phyloP scores from a whole-genome alignment of 441 rosid genomes.

The Melianthus villosus region DNA sequence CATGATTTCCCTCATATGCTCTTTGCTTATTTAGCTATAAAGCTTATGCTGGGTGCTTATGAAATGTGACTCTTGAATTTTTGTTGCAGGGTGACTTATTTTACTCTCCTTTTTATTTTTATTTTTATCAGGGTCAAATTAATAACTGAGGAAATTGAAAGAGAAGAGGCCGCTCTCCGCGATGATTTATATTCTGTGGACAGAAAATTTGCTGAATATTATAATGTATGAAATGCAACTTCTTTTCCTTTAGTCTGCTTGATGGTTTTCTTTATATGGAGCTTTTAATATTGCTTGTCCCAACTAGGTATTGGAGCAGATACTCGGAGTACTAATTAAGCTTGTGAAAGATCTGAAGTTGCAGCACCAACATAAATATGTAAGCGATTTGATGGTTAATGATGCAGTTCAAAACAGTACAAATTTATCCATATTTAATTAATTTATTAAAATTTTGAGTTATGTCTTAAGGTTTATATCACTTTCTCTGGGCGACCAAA shows the following conservation, averaged over 20 bases:
- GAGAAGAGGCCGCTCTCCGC: constrained; percentile 69
- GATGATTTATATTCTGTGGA: constrained; percentile 90
- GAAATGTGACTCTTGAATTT: too few species aligned
- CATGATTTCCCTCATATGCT: too few species aligned
- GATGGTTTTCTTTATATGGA: neutral
- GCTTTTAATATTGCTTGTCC: constrained; percentile 2
- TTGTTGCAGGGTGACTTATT: too few species aligned
- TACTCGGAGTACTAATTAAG: constrained; percentile 83
- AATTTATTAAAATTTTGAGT: too few species aligned
- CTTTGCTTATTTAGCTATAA: too few species aligned
- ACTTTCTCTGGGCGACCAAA: too few species aligned
- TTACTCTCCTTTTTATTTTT: constrained; percentile 1
- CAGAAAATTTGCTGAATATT: constrained; percentile 80
- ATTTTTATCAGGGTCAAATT: constrained; percentile 51
- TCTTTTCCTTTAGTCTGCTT: neutral
- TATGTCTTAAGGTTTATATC: too few species aligned
- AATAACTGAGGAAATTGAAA: constrained; percentile 80
- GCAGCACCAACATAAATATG: constrained; percentile 86
- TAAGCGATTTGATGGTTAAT: constrained; percentile 29
- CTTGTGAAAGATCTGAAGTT: constrained; percentile 88
- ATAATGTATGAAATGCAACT: constrained; percentile 36
- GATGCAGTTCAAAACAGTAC: too few species aligned
- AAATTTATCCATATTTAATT: too few species aligned
- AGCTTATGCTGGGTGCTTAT: too few species aligned
- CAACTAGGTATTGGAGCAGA: constrained; percentile 75